Evolutionary conservation across 352 stramenopile species (phyloP).

Genomic region (Pseudoperonospora humuli): DNA sequence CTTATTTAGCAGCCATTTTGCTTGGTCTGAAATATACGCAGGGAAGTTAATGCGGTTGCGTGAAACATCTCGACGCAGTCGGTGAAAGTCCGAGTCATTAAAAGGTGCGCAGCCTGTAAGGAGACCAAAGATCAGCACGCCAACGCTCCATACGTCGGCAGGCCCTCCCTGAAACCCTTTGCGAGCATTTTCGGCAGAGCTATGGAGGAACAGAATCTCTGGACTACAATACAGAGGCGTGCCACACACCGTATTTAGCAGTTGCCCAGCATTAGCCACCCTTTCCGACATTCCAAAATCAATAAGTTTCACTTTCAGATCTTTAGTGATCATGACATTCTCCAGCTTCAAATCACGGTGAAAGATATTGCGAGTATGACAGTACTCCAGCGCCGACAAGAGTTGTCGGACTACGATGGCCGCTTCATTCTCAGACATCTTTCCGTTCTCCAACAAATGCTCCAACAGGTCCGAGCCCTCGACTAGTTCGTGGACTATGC

Average conservation of each 20-base stretch:
- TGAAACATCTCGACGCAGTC: slow-evolving; percentile 56
- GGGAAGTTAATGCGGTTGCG: slow-evolving; percentile 66
- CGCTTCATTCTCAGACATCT: slow-evolving; percentile 56
- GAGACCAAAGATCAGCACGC: slow-evolving; percentile 76
- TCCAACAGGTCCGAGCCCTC: slow-evolving; percentile 67
- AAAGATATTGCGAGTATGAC: slow-evolving; percentile 86
- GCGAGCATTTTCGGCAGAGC: slow-evolving; percentile 10
- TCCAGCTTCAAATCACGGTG: slow-evolving; percentile 95
- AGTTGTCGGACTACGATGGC: slow-evolving; percentile 73
- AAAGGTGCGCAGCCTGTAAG: slow-evolving; percentile 75
- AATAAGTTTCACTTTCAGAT: slow-evolving; percentile 92
- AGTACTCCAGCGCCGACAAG: slow-evolving; percentile 89
- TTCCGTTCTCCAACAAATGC: slow-evolving; percentile 58
- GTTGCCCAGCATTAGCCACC: slow-evolving; percentile 52
- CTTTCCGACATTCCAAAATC: slow-evolving; percentile 93
- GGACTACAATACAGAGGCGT: slow-evolving; percentile 80
- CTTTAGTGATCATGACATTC: slow-evolving; percentile 91
- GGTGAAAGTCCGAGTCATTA: slow-evolving; percentile 65
- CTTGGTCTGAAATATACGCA: slow-evolving; percentile 45
- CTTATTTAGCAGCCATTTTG: slow-evolving; percentile 57
- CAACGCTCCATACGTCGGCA: slow-evolving; percentile 72
- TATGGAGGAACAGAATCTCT: slow-evolving; percentile 64
- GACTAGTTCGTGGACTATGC: slow-evolving; percentile 74
- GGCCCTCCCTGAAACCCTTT: slow-evolving; percentile 49
- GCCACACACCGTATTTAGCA: slow-evolving; percentile 64